These are phyloP conservation scores for Fraxinus paxiana DNA, from an alignment of 305 asterid species.

Conservation along the genomic window DNA sequence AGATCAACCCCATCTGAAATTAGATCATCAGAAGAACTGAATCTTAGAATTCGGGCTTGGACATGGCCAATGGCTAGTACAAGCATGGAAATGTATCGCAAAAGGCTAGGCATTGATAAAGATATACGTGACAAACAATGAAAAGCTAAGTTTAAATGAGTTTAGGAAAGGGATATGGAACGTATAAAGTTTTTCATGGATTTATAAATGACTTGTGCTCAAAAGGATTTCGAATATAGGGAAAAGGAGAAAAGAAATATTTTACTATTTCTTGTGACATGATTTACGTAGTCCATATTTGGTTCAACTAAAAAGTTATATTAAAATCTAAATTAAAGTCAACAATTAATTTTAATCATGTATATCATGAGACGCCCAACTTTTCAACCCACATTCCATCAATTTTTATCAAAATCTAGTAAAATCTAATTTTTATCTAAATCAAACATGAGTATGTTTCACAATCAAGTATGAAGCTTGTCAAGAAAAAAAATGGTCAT, in stretches of 20 bases:
- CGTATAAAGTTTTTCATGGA: background rate
- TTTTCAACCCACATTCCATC: background rate
- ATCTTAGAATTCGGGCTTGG: constrained; percentile 27
- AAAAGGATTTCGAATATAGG: background rate
- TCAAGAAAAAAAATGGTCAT: background rate
- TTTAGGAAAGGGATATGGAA: background rate
- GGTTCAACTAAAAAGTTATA: background rate
- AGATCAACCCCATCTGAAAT: constrained; percentile 34
- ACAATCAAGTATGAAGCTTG: background rate
- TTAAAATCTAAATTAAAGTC: no score
- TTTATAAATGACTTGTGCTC: background rate
- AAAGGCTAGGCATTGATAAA: constrained; percentile 25
- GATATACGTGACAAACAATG: background rate
- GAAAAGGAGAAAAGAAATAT: background rate
- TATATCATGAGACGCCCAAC: background rate
- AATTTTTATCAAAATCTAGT: background rate
- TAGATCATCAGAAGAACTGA: constrained; percentile 11
- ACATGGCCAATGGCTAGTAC: constrained; percentile 8
- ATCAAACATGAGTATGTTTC: background rate
- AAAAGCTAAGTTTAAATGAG: background rate
- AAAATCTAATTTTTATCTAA: background rate
- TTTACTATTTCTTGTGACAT: background rate
- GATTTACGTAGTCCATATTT: background rate
- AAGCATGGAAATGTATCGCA: constrained; percentile 9
- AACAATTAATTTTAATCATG: no score